These are phyloP conservation scores for Udeniomyces megalosporus DNA, from an alignment of 768 basidiomycete species.

Conservation along the genomic window DNA sequence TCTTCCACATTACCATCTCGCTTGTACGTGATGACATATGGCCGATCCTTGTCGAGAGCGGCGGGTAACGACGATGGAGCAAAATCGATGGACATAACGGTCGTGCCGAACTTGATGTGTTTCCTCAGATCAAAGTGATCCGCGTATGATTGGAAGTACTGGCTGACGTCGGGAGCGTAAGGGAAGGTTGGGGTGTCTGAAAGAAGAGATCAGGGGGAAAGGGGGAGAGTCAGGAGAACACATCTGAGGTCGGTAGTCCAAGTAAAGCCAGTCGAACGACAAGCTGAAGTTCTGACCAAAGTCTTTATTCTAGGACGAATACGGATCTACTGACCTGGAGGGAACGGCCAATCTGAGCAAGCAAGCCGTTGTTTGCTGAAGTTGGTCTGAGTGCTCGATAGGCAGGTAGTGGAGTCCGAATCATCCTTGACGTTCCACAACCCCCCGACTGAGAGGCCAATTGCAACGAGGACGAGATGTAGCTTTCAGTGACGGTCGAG, in stretches of 20 bases:
- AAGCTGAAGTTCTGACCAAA: not conserved
- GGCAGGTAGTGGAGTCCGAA: not conserved
- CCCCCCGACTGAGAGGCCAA: not conserved
- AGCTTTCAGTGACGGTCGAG: too few species aligned
- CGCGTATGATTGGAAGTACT: not conserved
- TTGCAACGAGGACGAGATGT: not conserved
- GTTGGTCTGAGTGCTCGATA: not conserved
- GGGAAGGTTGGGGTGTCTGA: not conserved
- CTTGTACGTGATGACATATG: not conserved
- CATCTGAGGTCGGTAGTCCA: not conserved
- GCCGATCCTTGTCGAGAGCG: not conserved
- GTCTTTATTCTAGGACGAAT: not conserved
- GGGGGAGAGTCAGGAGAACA: not conserved
- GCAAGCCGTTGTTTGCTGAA: not conserved
- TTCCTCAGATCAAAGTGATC: not conserved
- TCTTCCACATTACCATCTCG: not conserved
- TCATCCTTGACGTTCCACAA: not conserved
- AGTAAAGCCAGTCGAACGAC: not conserved
- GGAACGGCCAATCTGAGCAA: too few species aligned
- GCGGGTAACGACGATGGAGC: not conserved
- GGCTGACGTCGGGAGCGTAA: not conserved
- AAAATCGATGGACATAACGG: not conserved
- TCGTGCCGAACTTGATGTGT: not conserved
- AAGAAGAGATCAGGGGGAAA: not conserved
- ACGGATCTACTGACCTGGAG: too few species aligned